These are phyloP conservation scores for Domatiomyces globalis DNA, from an alignment of 2,329 filamentous ascomycete genomes.

Conservation along the genomic window DNA sequence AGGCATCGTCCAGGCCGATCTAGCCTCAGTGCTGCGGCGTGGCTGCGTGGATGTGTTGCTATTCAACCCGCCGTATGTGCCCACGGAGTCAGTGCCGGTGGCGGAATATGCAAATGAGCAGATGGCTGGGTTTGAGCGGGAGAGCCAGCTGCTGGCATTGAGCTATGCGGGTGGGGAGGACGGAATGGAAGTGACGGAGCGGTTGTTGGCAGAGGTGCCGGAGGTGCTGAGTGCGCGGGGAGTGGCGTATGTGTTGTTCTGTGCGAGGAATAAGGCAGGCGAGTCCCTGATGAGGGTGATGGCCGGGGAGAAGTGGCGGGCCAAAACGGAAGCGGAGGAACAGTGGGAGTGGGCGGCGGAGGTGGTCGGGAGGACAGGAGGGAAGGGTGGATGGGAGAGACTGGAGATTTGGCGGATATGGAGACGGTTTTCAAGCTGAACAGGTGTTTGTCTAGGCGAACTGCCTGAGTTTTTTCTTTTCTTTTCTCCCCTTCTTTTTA, in stretches of 20 bases:
- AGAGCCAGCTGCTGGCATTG: constrained; percentile 68
- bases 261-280: constrained; percentile 75
- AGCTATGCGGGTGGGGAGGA: constrained; percentile 80
- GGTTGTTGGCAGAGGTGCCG: constrained; percentile 58
- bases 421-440: constrained; percentile 28
- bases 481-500: too few relatives aligned
- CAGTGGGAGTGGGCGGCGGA: constrained; percentile 51
- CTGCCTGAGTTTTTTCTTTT: too few relatives aligned
- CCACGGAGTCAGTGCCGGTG: constrained; percentile 45
- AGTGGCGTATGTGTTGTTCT: constrained; percentile 79
- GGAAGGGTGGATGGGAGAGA: constrained; percentile 86
- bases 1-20: constrained; percentile 55
- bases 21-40: constrained; percentile 47
- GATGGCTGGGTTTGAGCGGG: constrained; percentile 50
- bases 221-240: constrained; percentile 50
- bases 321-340: neutral
- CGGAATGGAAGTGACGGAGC: constrained; percentile 86
- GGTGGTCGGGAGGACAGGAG: constrained; percentile 69
- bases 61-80: constrained; percentile 96
- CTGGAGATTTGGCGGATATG: constrained; percentile 79
- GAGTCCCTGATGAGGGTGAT: constrained; percentile 52
- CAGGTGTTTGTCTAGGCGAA: too few relatives aligned
- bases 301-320: constrained; percentile 31
- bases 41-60: constrained; percentile 65
- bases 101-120: constrained; percentile 4